A percentile compares a stretch with the other conserved stretches of the same genome.
Conservation (phyloP, 2,329 filamentous ascomycete genomes). For the Leptographium radiaticola region DNA sequence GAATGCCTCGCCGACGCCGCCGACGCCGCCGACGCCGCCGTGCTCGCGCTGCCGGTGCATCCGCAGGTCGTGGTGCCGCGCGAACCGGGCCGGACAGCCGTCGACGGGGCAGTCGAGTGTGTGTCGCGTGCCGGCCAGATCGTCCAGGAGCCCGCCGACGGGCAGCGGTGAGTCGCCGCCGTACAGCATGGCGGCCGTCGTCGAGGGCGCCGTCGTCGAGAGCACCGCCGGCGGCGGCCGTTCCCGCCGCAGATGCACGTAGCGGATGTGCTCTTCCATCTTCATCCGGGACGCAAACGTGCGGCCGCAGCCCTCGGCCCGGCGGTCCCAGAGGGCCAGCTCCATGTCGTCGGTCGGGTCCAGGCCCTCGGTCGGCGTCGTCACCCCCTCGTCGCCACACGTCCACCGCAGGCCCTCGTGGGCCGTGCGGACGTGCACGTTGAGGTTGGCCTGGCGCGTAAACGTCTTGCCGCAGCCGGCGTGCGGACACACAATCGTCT, state of each 20-base stretch:
- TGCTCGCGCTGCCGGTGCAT: slow-evolving; percentile 27
- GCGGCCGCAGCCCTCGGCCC: slow-evolving; percentile 55
- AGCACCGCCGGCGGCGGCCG: slow-evolving; percentile 22
- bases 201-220: too few species aligned
- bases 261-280: slow-evolving; percentile 74
- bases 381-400: slow-evolving; percentile 17
- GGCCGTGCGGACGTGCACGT: slow-evolving; percentile 61
- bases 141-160: slow-evolving; percentile 22
- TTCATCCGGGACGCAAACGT: slow-evolving; percentile 65
- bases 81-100: slow-evolving; percentile 32
- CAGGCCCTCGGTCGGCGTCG: neutral
- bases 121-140: slow-evolving; percentile 22
- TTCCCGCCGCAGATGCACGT: slow-evolving; percentile 57
- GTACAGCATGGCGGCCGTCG: slow-evolving; percentile 13
- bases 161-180: slow-evolving; percentile 19
- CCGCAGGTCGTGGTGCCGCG: slow-evolving; percentile 36
- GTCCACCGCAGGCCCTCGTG: slow-evolving; percentile 62
- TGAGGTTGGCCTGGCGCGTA: slow-evolving; percentile 72
- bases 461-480: slow-evolving; percentile 63
- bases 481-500: slow-evolving; percentile 52
- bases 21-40: neutral
- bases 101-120: slow-evolving; percentile 28
- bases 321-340: slow-evolving; percentile 46
- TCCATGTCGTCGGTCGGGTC: slow-evolving; percentile 24
- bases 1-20: neutral